phyloP scores from a whole-genome alignment of 495 filamentous ascomycete species.

The Penicillium coffeae region DNA sequence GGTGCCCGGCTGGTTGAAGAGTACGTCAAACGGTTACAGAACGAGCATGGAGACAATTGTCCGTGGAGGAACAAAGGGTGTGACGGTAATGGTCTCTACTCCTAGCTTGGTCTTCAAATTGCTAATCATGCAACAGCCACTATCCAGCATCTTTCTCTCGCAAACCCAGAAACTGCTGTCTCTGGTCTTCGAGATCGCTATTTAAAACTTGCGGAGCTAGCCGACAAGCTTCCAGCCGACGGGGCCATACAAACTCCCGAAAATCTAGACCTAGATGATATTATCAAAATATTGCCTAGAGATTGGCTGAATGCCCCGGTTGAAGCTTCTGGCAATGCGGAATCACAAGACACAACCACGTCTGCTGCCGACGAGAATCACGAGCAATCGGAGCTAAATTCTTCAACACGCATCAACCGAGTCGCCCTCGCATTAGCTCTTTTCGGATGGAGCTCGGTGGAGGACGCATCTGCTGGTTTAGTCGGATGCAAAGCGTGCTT shows the following conservation, averaged over 20 bases:
- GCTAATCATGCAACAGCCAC: conserved; percentile 33
- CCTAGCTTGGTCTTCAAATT: neutral
- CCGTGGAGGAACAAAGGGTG: conserved; percentile 82
- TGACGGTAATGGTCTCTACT: conserved; percentile 56
- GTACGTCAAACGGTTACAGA: conserved; percentile 66
- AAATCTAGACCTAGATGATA: conserved; percentile 32
- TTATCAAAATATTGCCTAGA: conserved; percentile 30
- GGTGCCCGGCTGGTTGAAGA: conserved; percentile 65
- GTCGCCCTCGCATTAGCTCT: conserved; percentile 72
- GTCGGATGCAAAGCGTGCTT: conserved; percentile 81
- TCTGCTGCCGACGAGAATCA: conserved; percentile 7
- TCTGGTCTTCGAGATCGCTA: conserved; percentile 58
- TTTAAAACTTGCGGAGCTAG: conserved; percentile 45
- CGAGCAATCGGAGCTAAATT: conserved; percentile 7
- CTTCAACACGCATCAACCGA: conserved; percentile 46
- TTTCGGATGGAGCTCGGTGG: conserved; percentile 78
- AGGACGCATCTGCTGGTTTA: conserved; percentile 62
- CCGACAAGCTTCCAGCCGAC: conserved; percentile 47
- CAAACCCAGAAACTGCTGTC: conserved; percentile 54
- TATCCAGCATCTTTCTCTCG: conserved; percentile 54
- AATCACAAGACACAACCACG: conserved; percentile 3
- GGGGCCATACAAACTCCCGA: conserved; percentile 46
- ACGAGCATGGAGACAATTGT: conserved; percentile 78
- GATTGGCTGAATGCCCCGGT: conserved; percentile 24
- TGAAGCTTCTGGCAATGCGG: conserved; percentile 7